Evolutionary conservation across 2,329 filamentous ascomycete genomes (phyloP), one percentile per base, ranked within the genome.

Genomic region (Fusarium duplospermum): DNA sequence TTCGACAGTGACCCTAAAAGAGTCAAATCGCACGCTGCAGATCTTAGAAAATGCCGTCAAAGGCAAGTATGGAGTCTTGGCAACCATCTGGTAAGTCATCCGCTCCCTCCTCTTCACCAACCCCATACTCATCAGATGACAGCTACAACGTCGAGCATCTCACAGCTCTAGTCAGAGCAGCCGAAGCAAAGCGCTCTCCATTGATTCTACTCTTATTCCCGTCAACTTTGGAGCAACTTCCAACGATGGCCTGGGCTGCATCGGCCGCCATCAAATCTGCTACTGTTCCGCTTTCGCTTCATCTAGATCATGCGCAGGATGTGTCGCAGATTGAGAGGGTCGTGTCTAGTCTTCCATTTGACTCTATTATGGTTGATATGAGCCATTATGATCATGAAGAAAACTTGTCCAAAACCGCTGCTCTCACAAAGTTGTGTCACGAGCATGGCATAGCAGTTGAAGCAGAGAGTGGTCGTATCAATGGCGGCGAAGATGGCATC

Each of bases 401-500:
- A 13, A 72, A 70, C 16, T 33, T 74, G 1, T 35, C 50, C 3
- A 70, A 33, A 24, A 72, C 62, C 1, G n/a, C 24, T n/a, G 9
- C 27, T 13, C 20, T 72, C 13, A 62, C 62, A 2, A 27, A 60
- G 6, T 2, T 47, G 14, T 64, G 62, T 4, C 65, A 72, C 1
- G 62, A 64, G 42, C 36, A 45, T 16, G 60, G 29, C 16, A 68
- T 72, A 11, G 69, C 67, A 5, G 50, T 71, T 1, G 75, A 76
- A 29, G 74, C 73, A 0, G 70, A 78, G 54, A 71, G 66, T 3
- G 70, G 76, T 2, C 73, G 73, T 3, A 78, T 79, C n/a, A 70
- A 93, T 74, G 80, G 80, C 16, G 79, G 91, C 0, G 92, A 93
- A 79, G 92, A 93, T 75, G 93, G 93, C 0, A 89, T 95, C 4